Evolutionary conservation across 139 green algal species (phyloP), one percentile per base, ranked within the genome.

Genomic region (Bryopsis sp.): DNA sequence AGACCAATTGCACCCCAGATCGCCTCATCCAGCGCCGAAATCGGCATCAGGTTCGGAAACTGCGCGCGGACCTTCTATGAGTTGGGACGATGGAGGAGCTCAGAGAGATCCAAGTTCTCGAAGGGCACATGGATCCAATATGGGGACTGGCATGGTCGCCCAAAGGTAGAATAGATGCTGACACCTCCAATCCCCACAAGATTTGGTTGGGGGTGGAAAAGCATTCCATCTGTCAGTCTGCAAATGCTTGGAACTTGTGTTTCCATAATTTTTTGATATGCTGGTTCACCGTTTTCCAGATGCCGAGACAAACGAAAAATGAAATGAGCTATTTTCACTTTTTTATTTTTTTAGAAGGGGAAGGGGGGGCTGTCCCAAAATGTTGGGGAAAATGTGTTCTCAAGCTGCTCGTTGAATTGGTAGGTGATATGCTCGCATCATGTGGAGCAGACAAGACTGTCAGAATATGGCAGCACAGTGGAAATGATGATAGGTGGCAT

Each of bases 401-500:
- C 39, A 22, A 31, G 8, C 34, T 38, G 54, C 11, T n/a, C 24
- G 61, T 39, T 2, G 1, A 2, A 24, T 22, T 24, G 63, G 38
- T 76, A 92, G 92, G 92, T 1, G 63, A 81, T 7, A 72, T 74
- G 37, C 71, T 98, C 5, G 92, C 93, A 2, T 94, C 79, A 70
- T 98, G 91, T 72, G 86, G 89, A 37, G 82, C 85, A 6, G 92
- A 98, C 71, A 88, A 82, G 39, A 95, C 88, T 2, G 91, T 98
- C 11, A 76, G 90, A 2, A 84, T 98, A 37, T 98, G 92, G 92
- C n/a, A n/a, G n/a, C n/a, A n/a, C n/a, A n/a, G n/a, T n/a, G 48
- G 37, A 2, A 69, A 47, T 26, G 63, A 64, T 48, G 70, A 39
- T 33, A 35, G n/a, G 32, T 90, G 85, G 84, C 33, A 58, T 2